Percentiles rank a stretch among this genome's conserved stretches.
Evolutionary conservation across 139 green algal genomes (phyloP).

Genomic region (Monoraphidium neglectum): DNA sequence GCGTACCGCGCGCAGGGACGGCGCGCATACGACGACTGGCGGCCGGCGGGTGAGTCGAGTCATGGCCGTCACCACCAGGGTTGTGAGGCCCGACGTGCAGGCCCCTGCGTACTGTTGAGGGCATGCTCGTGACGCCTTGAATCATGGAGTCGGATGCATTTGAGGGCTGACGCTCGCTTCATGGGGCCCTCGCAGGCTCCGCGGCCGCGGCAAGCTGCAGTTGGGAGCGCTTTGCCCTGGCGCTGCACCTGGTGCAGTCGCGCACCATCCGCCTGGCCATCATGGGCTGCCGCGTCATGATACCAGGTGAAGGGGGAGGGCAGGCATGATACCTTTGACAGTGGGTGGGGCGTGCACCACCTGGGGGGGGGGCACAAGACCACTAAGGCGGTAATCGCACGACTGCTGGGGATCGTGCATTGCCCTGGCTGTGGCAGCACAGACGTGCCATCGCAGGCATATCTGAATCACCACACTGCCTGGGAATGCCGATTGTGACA

Average conservation of each 20-base stretch:
- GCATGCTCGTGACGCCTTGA: no score
- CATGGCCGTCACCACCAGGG: no score
- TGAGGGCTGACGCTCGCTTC: background rate
- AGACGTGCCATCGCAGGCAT: background rate
- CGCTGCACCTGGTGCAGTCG: slow-evolving; percentile 39
- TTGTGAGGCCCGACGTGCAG: no score
- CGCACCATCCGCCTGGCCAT: slow-evolving; percentile 31
- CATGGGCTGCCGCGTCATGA: slow-evolving; percentile 30
- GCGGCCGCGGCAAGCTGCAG: background rate
- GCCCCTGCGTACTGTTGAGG: no score
- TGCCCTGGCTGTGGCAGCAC: background rate
- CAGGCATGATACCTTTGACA: no score
- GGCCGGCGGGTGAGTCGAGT: background rate
- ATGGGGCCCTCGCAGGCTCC: background rate
- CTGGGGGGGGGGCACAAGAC: no score
- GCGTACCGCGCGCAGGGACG: background rate
- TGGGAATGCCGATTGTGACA: background rate
- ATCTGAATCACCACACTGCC: background rate
- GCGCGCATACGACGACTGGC: background rate
- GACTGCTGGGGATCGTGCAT: no score
- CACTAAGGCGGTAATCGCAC: no score
- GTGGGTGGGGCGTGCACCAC: no score
- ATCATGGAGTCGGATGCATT: background rate
- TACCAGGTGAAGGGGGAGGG: slow-evolving; percentile 29
- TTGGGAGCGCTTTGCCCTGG: slow-evolving; percentile 25